These are phyloP conservation scores for Penicillium pulvis DNA, from an alignment of 495 filamentous ascomycete species.

Conservation along the genomic window DNA sequence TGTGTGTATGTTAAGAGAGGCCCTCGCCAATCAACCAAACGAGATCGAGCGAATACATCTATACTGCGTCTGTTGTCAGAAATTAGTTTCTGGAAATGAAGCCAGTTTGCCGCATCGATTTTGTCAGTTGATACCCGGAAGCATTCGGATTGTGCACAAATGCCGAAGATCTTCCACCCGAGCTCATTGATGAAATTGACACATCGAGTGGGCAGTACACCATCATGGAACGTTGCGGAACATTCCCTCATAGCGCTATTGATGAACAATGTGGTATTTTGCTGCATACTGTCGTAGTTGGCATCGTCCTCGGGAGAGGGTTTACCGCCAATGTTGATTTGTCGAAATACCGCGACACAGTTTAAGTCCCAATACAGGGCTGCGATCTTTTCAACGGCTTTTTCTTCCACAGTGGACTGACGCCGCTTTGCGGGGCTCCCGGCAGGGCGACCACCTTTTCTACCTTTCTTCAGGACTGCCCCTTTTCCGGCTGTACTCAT, in stretches of 20 bases:
- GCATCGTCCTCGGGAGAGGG: not conserved
- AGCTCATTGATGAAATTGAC: conserved; percentile 2
- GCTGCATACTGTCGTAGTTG: not conserved
- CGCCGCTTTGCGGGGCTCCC: not conserved
- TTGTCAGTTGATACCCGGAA: conserved; percentile 28
- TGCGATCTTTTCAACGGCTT: not conserved
- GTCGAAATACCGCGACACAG: not conserved
- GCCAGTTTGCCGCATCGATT: conserved; percentile 19
- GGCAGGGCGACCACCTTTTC: not conserved
- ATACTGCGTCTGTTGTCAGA: conserved; percentile 27
- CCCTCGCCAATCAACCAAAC: conserved; percentile 34
- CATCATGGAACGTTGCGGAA: not conserved
- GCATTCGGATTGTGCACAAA: conserved; percentile 33
- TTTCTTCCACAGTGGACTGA: not conserved
- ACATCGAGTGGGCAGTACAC: not conserved
- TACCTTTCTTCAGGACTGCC: not conserved
- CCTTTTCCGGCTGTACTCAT: not conserved
- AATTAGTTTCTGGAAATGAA: conserved; percentile 21
- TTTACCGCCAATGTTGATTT: not conserved
- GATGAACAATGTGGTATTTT: not conserved
- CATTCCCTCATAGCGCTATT: not conserved
- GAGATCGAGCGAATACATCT: conserved; percentile 32
- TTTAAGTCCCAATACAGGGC: conserved; percentile 8
- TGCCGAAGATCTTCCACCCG: conserved; percentile 39
- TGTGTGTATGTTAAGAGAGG: conserved; percentile 18